Evolutionary conservation across 202 grass and related monocot species (phyloP), one percentile per base, ranked within the genome.

Genomic region (Bolboschoenoplectus hybrid): DNA sequence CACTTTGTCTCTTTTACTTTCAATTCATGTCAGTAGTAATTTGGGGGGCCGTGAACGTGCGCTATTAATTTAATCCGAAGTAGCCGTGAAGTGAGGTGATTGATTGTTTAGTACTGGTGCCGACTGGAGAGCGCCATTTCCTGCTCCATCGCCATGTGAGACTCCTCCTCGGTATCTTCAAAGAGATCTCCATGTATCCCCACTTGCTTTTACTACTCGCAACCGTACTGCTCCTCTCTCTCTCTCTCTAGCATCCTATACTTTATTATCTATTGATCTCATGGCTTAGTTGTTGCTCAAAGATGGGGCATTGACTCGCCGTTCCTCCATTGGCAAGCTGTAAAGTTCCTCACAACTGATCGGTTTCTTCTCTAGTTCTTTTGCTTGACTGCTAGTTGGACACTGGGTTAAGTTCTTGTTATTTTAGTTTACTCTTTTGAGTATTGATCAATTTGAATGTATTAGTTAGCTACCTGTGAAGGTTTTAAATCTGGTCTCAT

Each of bases 111-210:
- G 34, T 78, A n/a, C 34, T 57, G 12, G 3, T 78, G 46, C 71
- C 5, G 44, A 35, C 46, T 74, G 46, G 71, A 74, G 45, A 52
- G 9, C 17, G 34, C 50, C 74, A 78, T 78, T 78, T 78, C 34
- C 50, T 58, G 35, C 74, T 51, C 51, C 32, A 78, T 78, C 74
- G 74, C 74, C 74, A 82, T 65, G 80, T 82, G 80, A 82, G 63
- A n/a, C 16, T 70, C 81, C 81, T 56, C 81, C 81, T 83, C 63
- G 81, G 58, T 67, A 67, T 83, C 43, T 67, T 66, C 62, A 83
- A 67, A 69, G 61, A 83, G 81, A 83, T 83, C 81, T 83, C 63
- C 81, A 83, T n/a, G 81, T 67, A 51, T 83, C 34, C 47, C 71
- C 73, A 80, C 71, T 68, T 80, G 71, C 67, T 79, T 86, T 79